Evolutionary conservation across 495 filamentous ascomycete species (phyloP).

Genomic region (Talaromyces trachyspermus): DNA sequence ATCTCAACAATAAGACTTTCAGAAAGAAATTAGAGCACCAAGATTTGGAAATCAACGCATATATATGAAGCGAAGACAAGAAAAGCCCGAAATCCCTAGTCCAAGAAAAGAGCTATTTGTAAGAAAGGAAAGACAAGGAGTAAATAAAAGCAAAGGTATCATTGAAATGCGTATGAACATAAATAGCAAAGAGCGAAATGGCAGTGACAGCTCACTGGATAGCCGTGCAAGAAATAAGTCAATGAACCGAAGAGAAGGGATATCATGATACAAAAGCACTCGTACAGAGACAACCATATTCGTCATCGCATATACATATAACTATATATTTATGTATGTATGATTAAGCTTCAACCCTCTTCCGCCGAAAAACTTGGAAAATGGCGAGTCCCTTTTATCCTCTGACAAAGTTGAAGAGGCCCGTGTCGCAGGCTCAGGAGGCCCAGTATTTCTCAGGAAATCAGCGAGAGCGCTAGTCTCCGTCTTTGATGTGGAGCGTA

Average conservation of each 20-base stretch:
- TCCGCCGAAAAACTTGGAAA: slow-evolving; percentile 41
- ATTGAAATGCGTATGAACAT: not conserved
- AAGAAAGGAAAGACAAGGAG: slow-evolving; percentile 2
- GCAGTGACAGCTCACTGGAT: not conserved
- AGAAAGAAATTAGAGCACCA: not conserved
- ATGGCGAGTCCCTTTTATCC: slow-evolving; percentile 15
- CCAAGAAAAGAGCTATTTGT: not conserved
- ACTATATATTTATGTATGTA: not conserved
- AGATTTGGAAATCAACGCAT: not conserved
- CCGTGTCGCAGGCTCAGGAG: slow-evolving; percentile 41
- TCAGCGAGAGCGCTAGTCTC: slow-evolving; percentile 69
- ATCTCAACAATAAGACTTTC: not conserved
- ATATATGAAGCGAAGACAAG: slow-evolving; percentile 4
- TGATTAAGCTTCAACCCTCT: slow-evolving; percentile 31
- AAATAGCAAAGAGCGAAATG: not conserved
- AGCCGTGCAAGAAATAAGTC: no score
- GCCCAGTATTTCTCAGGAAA: slow-evolving; percentile 69
- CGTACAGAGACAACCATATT: not conserved
- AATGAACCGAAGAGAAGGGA: no score
- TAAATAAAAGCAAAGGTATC: slow-evolving; percentile 1
- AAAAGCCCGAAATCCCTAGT: not conserved
- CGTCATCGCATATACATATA: not conserved
- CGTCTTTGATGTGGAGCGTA: slow-evolving; percentile 19
- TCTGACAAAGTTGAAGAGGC: slow-evolving; percentile 16
- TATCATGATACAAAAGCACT: slow-evolving; percentile 10